Conservation (phyloP, 2,329 filamentous ascomycete genomes). For the Penicillium brasilianum region DNA sequence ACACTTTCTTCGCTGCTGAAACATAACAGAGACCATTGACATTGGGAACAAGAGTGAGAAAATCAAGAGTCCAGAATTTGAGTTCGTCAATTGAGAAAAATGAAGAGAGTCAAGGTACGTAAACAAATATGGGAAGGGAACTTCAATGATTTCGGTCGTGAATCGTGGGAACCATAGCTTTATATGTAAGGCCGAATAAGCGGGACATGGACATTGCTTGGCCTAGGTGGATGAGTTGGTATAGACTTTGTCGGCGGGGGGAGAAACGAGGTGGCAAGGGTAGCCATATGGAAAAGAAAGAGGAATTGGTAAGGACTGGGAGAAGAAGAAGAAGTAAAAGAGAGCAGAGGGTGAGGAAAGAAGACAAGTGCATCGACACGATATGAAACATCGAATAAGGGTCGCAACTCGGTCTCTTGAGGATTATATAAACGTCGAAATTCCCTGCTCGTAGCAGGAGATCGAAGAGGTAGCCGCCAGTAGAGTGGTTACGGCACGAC, state of each 20-base stretch:
- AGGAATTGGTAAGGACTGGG: background rate
- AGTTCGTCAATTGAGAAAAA: background rate
- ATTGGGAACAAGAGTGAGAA: background rate
- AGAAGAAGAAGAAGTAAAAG: slow-evolving; percentile 1
- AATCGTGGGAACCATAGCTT: slow-evolving; percentile 33
- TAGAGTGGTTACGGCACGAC: background rate
- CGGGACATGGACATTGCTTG: slow-evolving; percentile 9
- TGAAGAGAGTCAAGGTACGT: background rate
- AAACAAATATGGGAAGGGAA: slow-evolving; percentile 3
- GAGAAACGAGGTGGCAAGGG: slow-evolving; percentile 7
- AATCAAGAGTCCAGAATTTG: background rate
- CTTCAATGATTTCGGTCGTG: slow-evolving; percentile 29
- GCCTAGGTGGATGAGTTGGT: slow-evolving; percentile 15
- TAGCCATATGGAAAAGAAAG: background rate
- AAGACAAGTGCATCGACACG: background rate
- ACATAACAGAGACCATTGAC: background rate
- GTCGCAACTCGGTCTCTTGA: too few species aligned
- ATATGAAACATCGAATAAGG: background rate
- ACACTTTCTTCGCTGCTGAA: background rate
- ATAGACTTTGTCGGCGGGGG: slow-evolving; percentile 22
- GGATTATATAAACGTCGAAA: too few species aligned
- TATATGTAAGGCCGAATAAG: slow-evolving; percentile 28
- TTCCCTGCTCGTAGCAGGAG: background rate
- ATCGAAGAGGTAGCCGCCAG: background rate
- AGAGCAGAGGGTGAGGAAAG: background rate